Conservation (phyloP, 257 asterid genomes). For the Plectranthus barbatus region DNA sequence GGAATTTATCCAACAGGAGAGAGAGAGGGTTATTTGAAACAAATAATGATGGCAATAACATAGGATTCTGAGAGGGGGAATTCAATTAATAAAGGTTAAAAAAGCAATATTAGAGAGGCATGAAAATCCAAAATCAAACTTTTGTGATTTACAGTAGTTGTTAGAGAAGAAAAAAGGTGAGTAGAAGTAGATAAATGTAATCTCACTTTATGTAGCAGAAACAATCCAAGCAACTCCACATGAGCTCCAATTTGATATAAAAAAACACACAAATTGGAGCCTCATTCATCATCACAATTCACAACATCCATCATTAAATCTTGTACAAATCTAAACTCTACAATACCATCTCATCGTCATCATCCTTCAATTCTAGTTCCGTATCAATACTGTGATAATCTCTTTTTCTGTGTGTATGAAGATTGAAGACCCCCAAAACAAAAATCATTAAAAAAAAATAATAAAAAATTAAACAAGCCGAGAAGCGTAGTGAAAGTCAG, state of each 20-base stretch:
- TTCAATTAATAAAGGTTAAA: background rate
- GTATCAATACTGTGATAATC: background rate
- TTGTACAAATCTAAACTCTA: slow-evolving; percentile 1
- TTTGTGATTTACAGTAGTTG: background rate
- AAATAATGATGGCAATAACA: background rate
- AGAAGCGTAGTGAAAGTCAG: background rate
- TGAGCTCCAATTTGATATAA: slow-evolving; percentile 11
- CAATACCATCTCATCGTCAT: background rate
- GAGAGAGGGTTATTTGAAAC: too few relatives aligned
- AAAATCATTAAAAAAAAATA: background rate
- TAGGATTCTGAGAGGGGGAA: background rate
- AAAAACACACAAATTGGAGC: slow-evolving; percentile 28
- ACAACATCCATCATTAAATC: background rate
- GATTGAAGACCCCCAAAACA: background rate
- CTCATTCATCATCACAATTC: too few relatives aligned
- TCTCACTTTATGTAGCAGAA: too few relatives aligned
- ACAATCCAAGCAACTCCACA: slow-evolving; percentile 4
- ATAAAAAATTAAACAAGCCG: background rate
- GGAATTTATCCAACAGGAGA: too few relatives aligned
- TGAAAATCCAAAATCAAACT: slow-evolving; percentile 12
- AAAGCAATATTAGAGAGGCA: background rate
- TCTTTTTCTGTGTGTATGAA: background rate
- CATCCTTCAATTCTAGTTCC: background rate
- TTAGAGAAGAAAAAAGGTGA: background rate
- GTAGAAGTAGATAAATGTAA: too few relatives aligned